Percentiles rank a stretch among this genome's conserved stretches.
These are phyloP conservation scores for Martiniozyma abietophila DNA, from an alignment of 805 yeast genomes.

Conservation along the genomic window DNA sequence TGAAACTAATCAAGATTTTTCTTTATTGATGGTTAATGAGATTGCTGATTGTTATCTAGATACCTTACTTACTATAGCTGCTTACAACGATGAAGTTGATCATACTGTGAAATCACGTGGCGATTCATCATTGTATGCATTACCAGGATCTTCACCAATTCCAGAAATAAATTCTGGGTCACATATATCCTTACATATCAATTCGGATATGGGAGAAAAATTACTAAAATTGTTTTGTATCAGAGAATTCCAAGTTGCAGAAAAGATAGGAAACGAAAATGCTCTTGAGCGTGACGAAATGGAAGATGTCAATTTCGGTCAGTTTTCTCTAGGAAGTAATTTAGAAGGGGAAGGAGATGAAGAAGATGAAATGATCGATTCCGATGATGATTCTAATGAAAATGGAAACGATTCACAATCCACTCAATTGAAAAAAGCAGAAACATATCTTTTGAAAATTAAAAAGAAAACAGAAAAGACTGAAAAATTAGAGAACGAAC, in stretches of 20 bases:
- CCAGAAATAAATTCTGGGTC: background rate
- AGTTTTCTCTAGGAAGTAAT: slow-evolving; percentile 7
- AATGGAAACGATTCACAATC: background rate
- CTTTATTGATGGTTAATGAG: slow-evolving; percentile 1
- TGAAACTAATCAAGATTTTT: background rate
- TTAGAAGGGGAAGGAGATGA: slow-evolving; percentile 7
- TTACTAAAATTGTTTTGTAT: slow-evolving; percentile 36
- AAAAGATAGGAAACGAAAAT: slow-evolving; percentile 18
- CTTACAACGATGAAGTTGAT: slow-evolving; percentile 9
- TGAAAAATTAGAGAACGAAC: slow-evolving; percentile 11
- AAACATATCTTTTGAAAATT: background rate
- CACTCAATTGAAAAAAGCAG: background rate
- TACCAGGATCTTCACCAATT: background rate
- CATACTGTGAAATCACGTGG: too few species aligned
- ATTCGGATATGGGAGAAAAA: slow-evolving; percentile 14
- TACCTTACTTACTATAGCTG: slow-evolving; percentile 5
- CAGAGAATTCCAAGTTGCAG: slow-evolving; percentile 40
- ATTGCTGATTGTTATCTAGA: slow-evolving; percentile 4
- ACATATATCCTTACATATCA: background rate
- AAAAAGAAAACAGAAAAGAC: background rate
- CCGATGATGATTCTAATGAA: too few species aligned
- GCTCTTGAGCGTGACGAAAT: slow-evolving; percentile 42
- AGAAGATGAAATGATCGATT: slow-evolving; percentile 6
- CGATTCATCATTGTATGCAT: too few species aligned
- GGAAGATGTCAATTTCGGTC: slow-evolving; percentile 32